Base-by-base conservation (phyloP, 2,329 filamentous ascomycete genomes). In the Fusarium sp. region DNA sequence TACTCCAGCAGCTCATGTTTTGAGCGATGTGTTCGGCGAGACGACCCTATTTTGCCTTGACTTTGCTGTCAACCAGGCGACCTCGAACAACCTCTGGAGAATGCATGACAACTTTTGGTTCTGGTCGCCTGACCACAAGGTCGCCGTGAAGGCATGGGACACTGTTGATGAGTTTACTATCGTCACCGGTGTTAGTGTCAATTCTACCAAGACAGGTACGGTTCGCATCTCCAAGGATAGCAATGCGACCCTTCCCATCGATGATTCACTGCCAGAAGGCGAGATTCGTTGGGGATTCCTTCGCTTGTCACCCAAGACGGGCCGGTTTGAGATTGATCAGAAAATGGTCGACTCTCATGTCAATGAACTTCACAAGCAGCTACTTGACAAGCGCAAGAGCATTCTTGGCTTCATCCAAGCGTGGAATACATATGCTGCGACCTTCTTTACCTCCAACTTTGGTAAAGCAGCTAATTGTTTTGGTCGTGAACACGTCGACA, bases 81-180 rank as follows among this genome's bases (percentile, higher is more conserved):
- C 90, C 0, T 75, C 80, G 0, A 81, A 83, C 4, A 83, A 85
- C n/a, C 80, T 92, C 17, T 90, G 90, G 78, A 88, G 91, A 18
- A 83, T 92, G 42, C 87, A 91, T 58, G 91, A 92, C 70, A 90
- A 92, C 72, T 84, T 92, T 58, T 93, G 90, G 90, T 90, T 92
- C 77, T 92, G 90, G 90, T 75, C 84, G 73, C 86, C 87, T 14
- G 84, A 89, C 11, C 86, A 90, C 54, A 71, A 82, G 7, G 83
- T 82, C 6, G 88, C 87, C n/a, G 83, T 86, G 28, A 84, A 85
- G 48, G 90, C 89, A 0, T 94, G 91, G 91, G 77, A 85, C 24
- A 84, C 88, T 0, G 85, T 93, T 71, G 82, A 84, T 3, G 80
- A 84, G 4, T 93, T 92, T 71, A 82, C 85, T 5, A 76, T 80